Conservation (phyloP, 2,329 filamentous ascomycete genomes). For the Hypoxylon sp. region DNA sequence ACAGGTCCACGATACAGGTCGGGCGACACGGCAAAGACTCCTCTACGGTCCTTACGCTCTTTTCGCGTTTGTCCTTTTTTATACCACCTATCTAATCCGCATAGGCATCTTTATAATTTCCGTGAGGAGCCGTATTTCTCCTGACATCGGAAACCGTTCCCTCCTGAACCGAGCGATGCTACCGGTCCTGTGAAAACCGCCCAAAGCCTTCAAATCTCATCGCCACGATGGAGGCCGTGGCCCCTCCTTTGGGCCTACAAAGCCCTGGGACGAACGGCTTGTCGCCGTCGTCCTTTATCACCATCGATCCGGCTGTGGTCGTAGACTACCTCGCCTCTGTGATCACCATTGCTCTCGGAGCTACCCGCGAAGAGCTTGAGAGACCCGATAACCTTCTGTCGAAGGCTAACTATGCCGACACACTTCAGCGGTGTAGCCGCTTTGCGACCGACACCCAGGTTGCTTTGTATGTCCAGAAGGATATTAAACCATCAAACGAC, state of each 20-base stretch:
- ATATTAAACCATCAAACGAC: constrained; percentile 70
- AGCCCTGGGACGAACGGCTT: constrained; percentile 65
- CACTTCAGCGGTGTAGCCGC: constrained; percentile 86
- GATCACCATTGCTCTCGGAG: constrained; percentile 81
- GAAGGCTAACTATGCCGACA: constrained; percentile 79
- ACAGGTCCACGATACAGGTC: constrained; percentile 35
- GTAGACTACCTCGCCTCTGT: constrained; percentile 81
- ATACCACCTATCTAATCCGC: constrained; percentile 40
- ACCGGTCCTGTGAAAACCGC: constrained; percentile 38
- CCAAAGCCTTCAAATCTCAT: constrained; percentile 38
- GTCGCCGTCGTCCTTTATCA: constrained; percentile 63
- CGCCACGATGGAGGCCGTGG: constrained; percentile 67
- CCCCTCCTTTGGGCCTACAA: constrained; percentile 61
- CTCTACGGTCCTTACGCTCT: constrained; percentile 42
- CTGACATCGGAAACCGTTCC: constrained; percentile 37
- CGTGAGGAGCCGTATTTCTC: constrained; percentile 36
- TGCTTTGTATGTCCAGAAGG: constrained; percentile 93
- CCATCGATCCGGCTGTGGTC: constrained; percentile 77
- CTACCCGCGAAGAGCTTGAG: constrained; percentile 83
- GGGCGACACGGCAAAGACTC: constrained; percentile 29
- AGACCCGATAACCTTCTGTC: constrained; percentile 87
- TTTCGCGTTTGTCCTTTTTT: constrained; percentile 43
- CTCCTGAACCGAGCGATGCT: constrained; percentile 49
- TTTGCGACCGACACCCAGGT: constrained; percentile 92
- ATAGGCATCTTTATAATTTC: constrained; percentile 38